Evolutionary conservation across 495 filamentous ascomycete genomes (phyloP).

Genomic region (Penicillium desertorum): DNA sequence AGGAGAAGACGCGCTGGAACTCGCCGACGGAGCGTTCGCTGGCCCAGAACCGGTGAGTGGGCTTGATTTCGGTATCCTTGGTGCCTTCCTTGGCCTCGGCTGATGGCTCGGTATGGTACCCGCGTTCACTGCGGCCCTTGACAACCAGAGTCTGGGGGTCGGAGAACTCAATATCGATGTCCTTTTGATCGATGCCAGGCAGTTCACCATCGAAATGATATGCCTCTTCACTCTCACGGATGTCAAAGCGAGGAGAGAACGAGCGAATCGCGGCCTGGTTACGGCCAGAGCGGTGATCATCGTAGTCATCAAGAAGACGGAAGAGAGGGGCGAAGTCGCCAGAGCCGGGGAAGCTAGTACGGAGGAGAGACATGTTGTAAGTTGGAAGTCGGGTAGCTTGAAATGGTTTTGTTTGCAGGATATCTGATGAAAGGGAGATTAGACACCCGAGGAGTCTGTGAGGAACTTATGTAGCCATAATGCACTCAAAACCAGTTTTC

Average conservation of each 20-base stretch:
- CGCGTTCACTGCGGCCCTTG: conserved; percentile 59
- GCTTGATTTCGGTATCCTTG: conserved; percentile 28
- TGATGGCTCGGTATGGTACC: conserved; percentile 50
- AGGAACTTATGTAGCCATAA: conserved; percentile 1
- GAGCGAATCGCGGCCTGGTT: conserved; percentile 32
- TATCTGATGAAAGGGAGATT: not conserved
- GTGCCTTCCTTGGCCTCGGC: conserved; percentile 48
- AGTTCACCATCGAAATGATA: conserved; percentile 92
- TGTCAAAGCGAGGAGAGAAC: conserved; percentile 79
- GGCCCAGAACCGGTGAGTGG: conserved; percentile 70
- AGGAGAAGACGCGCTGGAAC: conserved; percentile 80
- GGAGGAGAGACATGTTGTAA: conserved; percentile 43
- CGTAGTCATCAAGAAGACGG: conserved; percentile 49
- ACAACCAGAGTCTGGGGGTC: conserved; percentile 77
- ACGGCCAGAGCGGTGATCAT: conserved; percentile 37
- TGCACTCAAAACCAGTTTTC: not conserved
- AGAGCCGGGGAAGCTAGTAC: conserved; percentile 29
- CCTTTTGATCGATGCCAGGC: conserved; percentile 75
- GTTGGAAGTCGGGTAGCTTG: conserved; percentile 11
- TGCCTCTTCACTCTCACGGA: conserved; percentile 64
- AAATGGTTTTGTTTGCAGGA: not conserved
- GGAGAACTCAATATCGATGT: conserved; percentile 82
- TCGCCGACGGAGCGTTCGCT: conserved; percentile 79
- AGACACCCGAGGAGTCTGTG: not conserved
- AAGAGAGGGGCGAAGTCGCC: conserved; percentile 47